Conservation (phyloP, 179 eudicot genomes). For the Beta lomatogona region DNA sequence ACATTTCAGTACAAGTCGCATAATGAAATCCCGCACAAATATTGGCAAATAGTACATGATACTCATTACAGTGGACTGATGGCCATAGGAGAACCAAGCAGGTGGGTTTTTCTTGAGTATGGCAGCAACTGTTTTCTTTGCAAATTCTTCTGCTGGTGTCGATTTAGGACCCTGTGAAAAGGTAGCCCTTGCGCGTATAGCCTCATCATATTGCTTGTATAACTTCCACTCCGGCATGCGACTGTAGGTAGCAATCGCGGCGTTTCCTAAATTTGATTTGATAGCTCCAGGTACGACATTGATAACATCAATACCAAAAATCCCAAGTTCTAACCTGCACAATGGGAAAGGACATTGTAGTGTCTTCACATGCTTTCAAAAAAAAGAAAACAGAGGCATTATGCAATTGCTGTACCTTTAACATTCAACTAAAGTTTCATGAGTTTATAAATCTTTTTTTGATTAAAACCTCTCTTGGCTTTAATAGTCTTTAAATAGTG, state of each 20-base stretch:
- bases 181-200: constrained; percentile 62
- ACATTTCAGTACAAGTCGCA: constrained; percentile 50
- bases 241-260: constrained; percentile 49
- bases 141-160: constrained; percentile 78
- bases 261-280: constrained; percentile 61
- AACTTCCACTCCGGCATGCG: constrained; percentile 83
- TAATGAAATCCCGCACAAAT: constrained; percentile 60
- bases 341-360: background rate
- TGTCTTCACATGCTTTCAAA: no score
- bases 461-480: no score
- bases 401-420: no score
- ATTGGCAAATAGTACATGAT: constrained; percentile 66
- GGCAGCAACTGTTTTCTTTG: constrained; percentile 61
- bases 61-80: constrained; percentile 50
- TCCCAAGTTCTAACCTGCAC: constrained; percentile 72
- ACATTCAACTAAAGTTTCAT: no score
- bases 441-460: no score
- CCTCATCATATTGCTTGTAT: constrained; percentile 61
- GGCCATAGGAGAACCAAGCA: constrained; percentile 80
- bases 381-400: no score
- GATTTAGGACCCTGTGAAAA: constrained; percentile 61
- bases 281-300: constrained; percentile 79
- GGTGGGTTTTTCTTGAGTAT: constrained; percentile 64
- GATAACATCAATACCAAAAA: constrained; percentile 73
- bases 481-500: no score